Conservation (phyloP, 192 early-diverging fungal genomes). For the Backusella tarrabulga region DNA sequence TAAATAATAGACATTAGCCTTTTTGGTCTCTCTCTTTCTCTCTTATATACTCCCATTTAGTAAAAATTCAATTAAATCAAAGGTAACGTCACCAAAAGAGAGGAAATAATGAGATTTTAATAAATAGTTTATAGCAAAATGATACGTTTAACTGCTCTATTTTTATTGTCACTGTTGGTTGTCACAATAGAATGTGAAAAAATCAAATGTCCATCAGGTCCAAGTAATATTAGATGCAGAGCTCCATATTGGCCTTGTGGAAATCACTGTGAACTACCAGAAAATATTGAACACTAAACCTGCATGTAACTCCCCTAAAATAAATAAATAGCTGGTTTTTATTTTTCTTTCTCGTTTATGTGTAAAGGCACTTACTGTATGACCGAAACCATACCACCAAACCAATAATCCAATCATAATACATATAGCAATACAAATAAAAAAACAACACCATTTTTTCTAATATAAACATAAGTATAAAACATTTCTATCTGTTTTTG, state of each 20-base stretch:
- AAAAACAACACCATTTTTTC: slow-evolving; percentile 43
- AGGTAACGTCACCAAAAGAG: not conserved
- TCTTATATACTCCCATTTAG: not conserved
- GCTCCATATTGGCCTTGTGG: not conserved
- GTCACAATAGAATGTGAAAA: not conserved
- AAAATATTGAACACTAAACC: not conserved
- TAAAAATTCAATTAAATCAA: not conserved
- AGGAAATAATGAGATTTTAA: not conserved
- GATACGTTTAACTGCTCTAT: not conserved
- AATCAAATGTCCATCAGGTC: not conserved
- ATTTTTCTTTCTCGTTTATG: too few species aligned
- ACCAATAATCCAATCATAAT: slow-evolving; percentile 36
- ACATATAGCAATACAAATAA: slow-evolving; percentile 24
- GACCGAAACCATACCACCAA: slow-evolving; percentile 39
- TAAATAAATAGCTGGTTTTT: too few species aligned
- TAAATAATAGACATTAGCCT: not conserved
- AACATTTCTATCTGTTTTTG: not conserved
- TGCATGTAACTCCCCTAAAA: too few species aligned
- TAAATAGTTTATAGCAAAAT: not conserved
- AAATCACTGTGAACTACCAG: not conserved
- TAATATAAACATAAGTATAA: not conserved
- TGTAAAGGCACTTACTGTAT: not conserved
- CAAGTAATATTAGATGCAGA: not conserved
- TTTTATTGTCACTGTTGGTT: not conserved
- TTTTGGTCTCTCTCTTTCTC: too few species aligned